Evolutionary conservation across 2,329 filamentous ascomycete species (phyloP).

Genomic region (Aureobasidium namibiae): DNA sequence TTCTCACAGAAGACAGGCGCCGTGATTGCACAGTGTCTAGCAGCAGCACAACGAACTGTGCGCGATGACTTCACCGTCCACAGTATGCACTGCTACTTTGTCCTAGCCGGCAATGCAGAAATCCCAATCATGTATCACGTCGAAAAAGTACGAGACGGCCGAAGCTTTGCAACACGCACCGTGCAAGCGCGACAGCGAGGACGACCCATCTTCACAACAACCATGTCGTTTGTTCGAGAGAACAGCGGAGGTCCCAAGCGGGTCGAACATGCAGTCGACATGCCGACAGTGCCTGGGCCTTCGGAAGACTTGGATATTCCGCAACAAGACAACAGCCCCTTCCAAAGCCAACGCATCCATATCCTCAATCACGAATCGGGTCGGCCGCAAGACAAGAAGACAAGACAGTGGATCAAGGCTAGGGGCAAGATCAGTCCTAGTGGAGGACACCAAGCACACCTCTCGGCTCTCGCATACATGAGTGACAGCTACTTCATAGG

Average conservation of each 20-base stretch:
- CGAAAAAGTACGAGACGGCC: conserved; percentile 83
- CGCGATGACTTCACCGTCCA: conserved; percentile 73
- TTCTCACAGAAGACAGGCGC: conserved; percentile 43
- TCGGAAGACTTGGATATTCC: conserved; percentile 24
- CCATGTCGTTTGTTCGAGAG: conserved; percentile 74
- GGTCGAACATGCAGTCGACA: conserved; percentile 57
- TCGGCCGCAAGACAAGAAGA: conserved; percentile 57
- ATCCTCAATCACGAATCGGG: conserved; percentile 46
- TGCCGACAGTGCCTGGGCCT: conserved; percentile 40
- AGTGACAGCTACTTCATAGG: conserved; percentile 73
- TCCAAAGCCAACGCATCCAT: conserved; percentile 49
- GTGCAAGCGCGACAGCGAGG: conserved; percentile 92
- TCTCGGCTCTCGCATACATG: conserved; percentile 86
- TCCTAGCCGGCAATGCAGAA: conserved; percentile 76
- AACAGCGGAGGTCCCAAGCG: conserved; percentile 47
- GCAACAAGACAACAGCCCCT: conserved; percentile 40
- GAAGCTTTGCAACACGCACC: conserved; percentile 82
- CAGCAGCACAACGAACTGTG: conserved; percentile 82
- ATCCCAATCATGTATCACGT: conserved; percentile 92
- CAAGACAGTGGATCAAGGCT: conserved; percentile 63
- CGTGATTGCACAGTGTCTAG: conserved; percentile 85
- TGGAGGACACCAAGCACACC: conserved; percentile 71
- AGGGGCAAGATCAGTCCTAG: conserved; percentile 63
- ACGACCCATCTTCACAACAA: conserved; percentile 89
- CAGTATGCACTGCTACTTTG: conserved; percentile 98